A percentile compares a stretch with the other conserved stretches of the same genome.
Evolutionary conservation across 2,329 filamentous ascomycete genomes (phyloP).

Genomic region (Ophiosphaerella herpotricha): DNA sequence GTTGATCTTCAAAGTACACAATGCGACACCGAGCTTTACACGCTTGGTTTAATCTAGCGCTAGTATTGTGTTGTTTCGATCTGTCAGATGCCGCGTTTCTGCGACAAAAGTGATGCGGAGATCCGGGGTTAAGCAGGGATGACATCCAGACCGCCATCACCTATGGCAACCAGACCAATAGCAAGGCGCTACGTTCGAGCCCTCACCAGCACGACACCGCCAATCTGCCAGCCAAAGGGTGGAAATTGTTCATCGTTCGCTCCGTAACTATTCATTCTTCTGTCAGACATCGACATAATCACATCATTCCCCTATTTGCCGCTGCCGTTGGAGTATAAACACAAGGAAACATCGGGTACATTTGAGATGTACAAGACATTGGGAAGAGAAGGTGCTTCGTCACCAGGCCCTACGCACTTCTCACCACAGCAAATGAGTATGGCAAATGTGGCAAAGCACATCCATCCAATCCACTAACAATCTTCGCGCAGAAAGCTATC

Average conservation of each 20-base stretch:
- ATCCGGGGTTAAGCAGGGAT: constrained; percentile 22
- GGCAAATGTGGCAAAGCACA: constrained; percentile 15
- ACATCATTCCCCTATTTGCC: not conserved
- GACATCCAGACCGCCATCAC: constrained; percentile 27
- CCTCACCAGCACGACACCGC: constrained; percentile 39
- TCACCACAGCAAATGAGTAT: constrained; percentile 46
- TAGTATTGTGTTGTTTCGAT: not conserved
- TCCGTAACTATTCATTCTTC: constrained; percentile 5
- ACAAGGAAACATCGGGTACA: constrained; percentile 23
- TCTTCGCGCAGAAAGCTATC: constrained; percentile 64
- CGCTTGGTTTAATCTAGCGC: not conserved
- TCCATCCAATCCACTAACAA: constrained; percentile 20
- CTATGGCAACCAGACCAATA: constrained; percentile 30
- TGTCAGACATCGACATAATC: not conserved
- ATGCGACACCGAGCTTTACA: not conserved
- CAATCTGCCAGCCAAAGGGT: constrained; percentile 20
- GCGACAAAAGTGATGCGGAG: constrained; percentile 3
- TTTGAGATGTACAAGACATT: constrained; percentile 37
- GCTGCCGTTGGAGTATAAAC: constrained; percentile 14
- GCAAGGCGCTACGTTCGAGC: constrained; percentile 27
- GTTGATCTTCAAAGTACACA: too few species aligned
- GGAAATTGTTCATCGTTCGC: constrained; percentile 6
- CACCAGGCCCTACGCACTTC: constrained; percentile 45
- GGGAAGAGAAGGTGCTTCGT: constrained; percentile 42
- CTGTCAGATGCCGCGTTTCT: not conserved